These are phyloP conservation scores for Pseudomassariella vexata DNA, from an alignment of 2,329 filamentous ascomycete genomes.

Conservation along the genomic window DNA sequence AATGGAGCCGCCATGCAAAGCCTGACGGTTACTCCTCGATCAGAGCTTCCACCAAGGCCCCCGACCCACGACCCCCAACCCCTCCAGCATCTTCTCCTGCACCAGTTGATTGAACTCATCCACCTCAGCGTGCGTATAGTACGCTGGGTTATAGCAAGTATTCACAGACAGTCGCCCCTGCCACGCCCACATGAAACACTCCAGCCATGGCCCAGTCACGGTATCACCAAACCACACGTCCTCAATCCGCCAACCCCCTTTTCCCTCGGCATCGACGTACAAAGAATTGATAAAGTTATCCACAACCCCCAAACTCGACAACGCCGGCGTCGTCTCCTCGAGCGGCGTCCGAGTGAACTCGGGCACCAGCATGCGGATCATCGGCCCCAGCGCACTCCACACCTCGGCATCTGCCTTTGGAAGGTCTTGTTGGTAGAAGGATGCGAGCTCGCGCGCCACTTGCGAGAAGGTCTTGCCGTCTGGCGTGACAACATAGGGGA, in stretches of 20 bases:
- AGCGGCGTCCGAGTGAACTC: slow-evolving; percentile 8
- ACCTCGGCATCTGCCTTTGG: slow-evolving; percentile 7
- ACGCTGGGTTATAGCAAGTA: slow-evolving; percentile 8
- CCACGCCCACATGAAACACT: slow-evolving; percentile 11
- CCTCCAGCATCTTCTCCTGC: slow-evolving; percentile 6
- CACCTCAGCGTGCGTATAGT: slow-evolving; percentile 7
- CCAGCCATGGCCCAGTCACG: slow-evolving; percentile 9
- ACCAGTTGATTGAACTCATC: slow-evolving; percentile 7
- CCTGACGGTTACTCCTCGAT: too few species aligned
- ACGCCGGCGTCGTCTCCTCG: slow-evolving; percentile 9
- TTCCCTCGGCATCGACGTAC: slow-evolving; percentile 6
- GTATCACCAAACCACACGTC: slow-evolving; percentile 9
- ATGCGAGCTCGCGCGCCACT: slow-evolving; percentile 6
- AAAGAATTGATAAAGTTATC: slow-evolving; percentile 7
- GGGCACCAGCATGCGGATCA: slow-evolving; percentile 9
- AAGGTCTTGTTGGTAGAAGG: slow-evolving; percentile 7
- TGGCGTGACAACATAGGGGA: slow-evolving; percentile 6
- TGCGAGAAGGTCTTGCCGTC: slow-evolving; percentile 7
- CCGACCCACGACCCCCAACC: slow-evolving; percentile 1
- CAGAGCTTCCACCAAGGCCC: slow-evolving; percentile 5
- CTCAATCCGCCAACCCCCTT: slow-evolving; percentile 5
- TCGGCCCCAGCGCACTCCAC: slow-evolving; percentile 10
- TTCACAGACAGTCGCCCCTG: slow-evolving; percentile 7
- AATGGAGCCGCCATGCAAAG: too few species aligned
- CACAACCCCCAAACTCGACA: slow-evolving; percentile 9